phyloP scores from a whole-genome alignment of 108 stramenopile genomes.

The Pseudonitzschia multiseries region DNA sequence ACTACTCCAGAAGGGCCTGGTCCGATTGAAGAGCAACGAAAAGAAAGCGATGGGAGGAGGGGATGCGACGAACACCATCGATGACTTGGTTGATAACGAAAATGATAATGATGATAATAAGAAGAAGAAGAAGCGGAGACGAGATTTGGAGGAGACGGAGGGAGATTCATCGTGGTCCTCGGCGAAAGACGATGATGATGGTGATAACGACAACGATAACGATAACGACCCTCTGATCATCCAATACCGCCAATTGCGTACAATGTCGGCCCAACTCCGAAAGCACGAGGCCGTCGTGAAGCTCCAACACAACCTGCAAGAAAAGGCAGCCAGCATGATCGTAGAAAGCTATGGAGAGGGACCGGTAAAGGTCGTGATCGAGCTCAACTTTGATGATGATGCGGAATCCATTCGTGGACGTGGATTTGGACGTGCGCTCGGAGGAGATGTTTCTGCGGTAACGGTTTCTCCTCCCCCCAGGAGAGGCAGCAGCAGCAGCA shows the following conservation, averaged over 20 bases:
- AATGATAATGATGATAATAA: too few species aligned
- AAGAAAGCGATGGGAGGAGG: background rate
- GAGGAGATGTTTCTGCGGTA: too few species aligned
- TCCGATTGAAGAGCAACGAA: background rate
- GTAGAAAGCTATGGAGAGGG: conserved; percentile 40
- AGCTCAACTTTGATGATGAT: conserved; percentile 27
- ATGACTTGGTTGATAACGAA: conserved; percentile 5
- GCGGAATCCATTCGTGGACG: too few species aligned
- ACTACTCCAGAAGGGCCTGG: background rate
- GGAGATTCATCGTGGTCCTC: too few species aligned
- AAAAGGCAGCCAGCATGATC: conserved; percentile 22
- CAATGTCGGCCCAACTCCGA: conserved; percentile 35
- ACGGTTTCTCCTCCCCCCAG: too few species aligned
- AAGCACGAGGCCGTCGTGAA: conserved; percentile 24
- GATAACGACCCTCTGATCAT: conserved; percentile 16
- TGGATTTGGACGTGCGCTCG: too few species aligned
- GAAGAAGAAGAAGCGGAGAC: too few species aligned
- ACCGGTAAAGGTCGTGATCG: conserved; percentile 40
- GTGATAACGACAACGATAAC: too few species aligned
- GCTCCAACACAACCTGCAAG: conserved; percentile 34
- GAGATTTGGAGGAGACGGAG: conserved; percentile 1
- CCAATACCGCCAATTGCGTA: conserved; percentile 27
- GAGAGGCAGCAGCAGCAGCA: too few species aligned
- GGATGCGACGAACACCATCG: too few species aligned
- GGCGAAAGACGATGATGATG: too few species aligned